Percentiles rank a stretch among this genome's conserved stretches.
phyloP scores from a whole-genome alignment of 495 filamentous ascomycete genomes.

The Daldinia decipiens region DNA sequence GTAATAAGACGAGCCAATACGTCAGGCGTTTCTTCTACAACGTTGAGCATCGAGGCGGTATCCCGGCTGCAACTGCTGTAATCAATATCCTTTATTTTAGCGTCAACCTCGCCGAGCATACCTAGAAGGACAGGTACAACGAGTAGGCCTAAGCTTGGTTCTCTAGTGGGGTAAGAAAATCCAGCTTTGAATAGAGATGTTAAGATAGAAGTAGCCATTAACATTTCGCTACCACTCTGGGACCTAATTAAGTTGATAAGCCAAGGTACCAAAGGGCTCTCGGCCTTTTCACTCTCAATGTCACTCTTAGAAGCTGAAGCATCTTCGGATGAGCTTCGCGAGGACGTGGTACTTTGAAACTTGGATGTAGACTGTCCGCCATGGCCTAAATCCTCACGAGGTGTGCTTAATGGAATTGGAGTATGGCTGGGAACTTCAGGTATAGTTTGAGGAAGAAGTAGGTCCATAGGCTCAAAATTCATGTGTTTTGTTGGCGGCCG shows the following conservation, averaged over 20 bases:
- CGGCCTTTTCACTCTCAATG: slow-evolving; percentile 67
- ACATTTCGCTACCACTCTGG: slow-evolving; percentile 68
- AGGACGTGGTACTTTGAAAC: slow-evolving; percentile 42
- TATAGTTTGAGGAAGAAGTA: slow-evolving; percentile 37
- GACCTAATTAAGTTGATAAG: slow-evolving; percentile 76
- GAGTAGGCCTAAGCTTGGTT: slow-evolving; percentile 70
- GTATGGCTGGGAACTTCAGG: slow-evolving; percentile 34
- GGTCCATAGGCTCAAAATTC: slow-evolving; percentile 41
- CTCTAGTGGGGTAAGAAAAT: slow-evolving; percentile 69
- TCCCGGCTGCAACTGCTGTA: slow-evolving; percentile 49
- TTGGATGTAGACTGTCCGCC: slow-evolving; percentile 45
- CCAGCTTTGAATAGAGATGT: slow-evolving; percentile 78
- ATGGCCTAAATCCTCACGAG: slow-evolving; percentile 50
- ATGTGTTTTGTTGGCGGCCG: slow-evolving; percentile 37
- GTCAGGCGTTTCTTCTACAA: slow-evolving; percentile 76
- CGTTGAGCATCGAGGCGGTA: slow-evolving; percentile 53
- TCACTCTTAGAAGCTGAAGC: slow-evolving; percentile 41
- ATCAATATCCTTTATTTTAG: slow-evolving; percentile 51
- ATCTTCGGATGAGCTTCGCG: slow-evolving; percentile 46
- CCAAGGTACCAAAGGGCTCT: slow-evolving; percentile 85
- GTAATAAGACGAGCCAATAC: slow-evolving; percentile 81
- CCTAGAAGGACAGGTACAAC: slow-evolving; percentile 77
- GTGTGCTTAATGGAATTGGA: slow-evolving; percentile 68
- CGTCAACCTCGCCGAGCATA: slow-evolving; percentile 66
- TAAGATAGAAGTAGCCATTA: slow-evolving; percentile 83